These are phyloP conservation scores for Didymella arachidicola DNA, from an alignment of 2,329 filamentous ascomycete species.

Conservation along the genomic window DNA sequence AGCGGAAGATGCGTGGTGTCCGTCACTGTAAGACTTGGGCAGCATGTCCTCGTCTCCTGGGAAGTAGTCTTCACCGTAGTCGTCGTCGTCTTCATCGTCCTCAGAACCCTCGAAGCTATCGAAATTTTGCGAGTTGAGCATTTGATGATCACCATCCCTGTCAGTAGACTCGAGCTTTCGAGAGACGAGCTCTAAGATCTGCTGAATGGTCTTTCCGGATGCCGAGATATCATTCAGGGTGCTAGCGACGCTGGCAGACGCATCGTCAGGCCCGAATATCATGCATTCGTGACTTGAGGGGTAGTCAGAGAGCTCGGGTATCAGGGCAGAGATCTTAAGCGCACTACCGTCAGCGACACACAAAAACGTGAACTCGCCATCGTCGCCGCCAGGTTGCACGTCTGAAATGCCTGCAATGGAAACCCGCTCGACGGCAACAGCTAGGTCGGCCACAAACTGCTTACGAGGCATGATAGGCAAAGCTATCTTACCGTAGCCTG, in stretches of 20 bases:
- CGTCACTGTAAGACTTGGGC: slow-evolving; percentile 34
- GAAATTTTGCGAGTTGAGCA: slow-evolving; percentile 50
- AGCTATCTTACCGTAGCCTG: slow-evolving; percentile 4
- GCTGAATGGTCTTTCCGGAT: slow-evolving; percentile 56
- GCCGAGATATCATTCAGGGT: slow-evolving; percentile 58
- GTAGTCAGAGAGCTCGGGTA: slow-evolving; percentile 65
- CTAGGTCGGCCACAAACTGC: slow-evolving; percentile 69
- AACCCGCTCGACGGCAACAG: slow-evolving; percentile 49
- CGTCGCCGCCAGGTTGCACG: slow-evolving; percentile 70
- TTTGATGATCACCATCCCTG: slow-evolving; percentile 53
- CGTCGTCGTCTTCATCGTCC: slow-evolving; percentile 49
- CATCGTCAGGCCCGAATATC: slow-evolving; percentile 61
- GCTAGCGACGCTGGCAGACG: slow-evolving; percentile 52
- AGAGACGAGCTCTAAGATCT: slow-evolving; percentile 60
- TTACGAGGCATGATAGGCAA: slow-evolving; percentile 67
- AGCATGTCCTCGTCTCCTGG: slow-evolving; percentile 52
- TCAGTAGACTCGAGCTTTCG: slow-evolving; percentile 46
- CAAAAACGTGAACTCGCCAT: slow-evolving; percentile 74
- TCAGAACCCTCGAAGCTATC: slow-evolving; percentile 45
- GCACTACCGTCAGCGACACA: slow-evolving; percentile 42
- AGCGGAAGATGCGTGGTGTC: not conserved
- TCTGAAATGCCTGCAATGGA: slow-evolving; percentile 60
- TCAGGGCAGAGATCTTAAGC: slow-evolving; percentile 51
- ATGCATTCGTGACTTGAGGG: slow-evolving; percentile 65
- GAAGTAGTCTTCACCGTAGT: slow-evolving; percentile 41